A percentile compares a stretch with the other conserved stretches of the same genome.
phyloP scores from a whole-genome alignment of 106 monocot genomes.

The Xerophyta viscosa region DNA sequence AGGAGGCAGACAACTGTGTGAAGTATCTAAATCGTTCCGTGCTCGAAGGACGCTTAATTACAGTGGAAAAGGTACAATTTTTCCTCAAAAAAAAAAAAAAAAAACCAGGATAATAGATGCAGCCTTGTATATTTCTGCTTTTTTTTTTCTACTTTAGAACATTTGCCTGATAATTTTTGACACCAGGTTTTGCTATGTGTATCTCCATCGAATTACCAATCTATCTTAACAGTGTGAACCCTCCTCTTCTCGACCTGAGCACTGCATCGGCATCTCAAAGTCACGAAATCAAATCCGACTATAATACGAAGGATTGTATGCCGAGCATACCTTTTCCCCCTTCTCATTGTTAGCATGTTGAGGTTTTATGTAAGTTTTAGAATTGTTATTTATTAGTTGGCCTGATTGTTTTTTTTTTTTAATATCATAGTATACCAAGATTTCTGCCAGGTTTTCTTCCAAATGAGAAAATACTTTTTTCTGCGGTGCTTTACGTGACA shows the following conservation, averaged over 20 bases:
- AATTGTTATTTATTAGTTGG: too few species aligned
- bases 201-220: conserved; percentile 55
- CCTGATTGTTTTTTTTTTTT: too few species aligned
- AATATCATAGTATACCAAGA: too few species aligned
- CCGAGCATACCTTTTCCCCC: conserved; percentile 25
- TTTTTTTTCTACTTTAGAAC: conserved; percentile 26
- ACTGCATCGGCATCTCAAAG: conserved; percentile 51
- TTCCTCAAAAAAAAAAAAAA: not conserved
- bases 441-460: too few species aligned
- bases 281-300: conserved; percentile 37
- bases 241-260: conserved; percentile 42
- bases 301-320: conserved; percentile 46
- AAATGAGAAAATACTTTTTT: too few species aligned
- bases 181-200: conserved; percentile 56
- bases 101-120: not conserved
- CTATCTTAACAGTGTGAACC: conserved; percentile 52
- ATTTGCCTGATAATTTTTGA: conserved; percentile 56
- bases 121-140: not conserved
- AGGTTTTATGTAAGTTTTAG: not conserved
- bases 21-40: conserved; percentile 68
- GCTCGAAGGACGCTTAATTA: conserved; percentile 70
- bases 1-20: conserved; percentile 62
- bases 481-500: too few species aligned
- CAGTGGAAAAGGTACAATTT: conserved; percentile 67
- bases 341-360: not conserved